phyloP scores from a whole-genome alignment of 768 basidiomycete genomes.

The Lactarius tabidus region DNA sequence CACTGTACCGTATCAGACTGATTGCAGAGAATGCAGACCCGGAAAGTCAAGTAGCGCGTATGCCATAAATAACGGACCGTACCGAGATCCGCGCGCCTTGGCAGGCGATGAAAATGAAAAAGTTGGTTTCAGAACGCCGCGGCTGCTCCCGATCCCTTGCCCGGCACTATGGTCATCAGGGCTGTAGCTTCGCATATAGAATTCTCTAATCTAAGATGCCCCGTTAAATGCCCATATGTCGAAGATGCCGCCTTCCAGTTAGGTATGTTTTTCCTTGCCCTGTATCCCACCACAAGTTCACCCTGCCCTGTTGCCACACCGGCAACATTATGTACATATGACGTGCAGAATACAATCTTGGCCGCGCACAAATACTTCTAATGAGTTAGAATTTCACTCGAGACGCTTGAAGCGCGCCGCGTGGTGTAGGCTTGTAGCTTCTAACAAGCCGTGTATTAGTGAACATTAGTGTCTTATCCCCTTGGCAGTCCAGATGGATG shows the following conservation, averaged over 20 bases:
- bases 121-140: neutral
- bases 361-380: neutral
- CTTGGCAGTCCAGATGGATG: neutral
- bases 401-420: neutral
- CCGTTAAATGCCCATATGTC: neutral
- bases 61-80: slow-evolving; percentile 1
- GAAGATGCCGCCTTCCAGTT: neutral
- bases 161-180: slow-evolving; percentile 11
- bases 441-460: neutral
- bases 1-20: neutral
- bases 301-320: neutral
- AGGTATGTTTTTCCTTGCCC: neutral
- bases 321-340: neutral
- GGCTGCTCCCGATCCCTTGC: neutral
- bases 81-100: slow-evolving; percentile 5
- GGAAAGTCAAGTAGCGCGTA: neutral
- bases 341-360: neutral
- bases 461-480: no score
- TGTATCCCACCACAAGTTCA: neutral
- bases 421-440: neutral
- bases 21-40: neutral
- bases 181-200: neutral
- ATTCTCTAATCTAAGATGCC: neutral
- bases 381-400: neutral
- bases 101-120: neutral